These are phyloP conservation scores for Clarireedia hainanense DNA, from an alignment of 2,329 filamentous ascomycete genomes.

Conservation along the genomic window DNA sequence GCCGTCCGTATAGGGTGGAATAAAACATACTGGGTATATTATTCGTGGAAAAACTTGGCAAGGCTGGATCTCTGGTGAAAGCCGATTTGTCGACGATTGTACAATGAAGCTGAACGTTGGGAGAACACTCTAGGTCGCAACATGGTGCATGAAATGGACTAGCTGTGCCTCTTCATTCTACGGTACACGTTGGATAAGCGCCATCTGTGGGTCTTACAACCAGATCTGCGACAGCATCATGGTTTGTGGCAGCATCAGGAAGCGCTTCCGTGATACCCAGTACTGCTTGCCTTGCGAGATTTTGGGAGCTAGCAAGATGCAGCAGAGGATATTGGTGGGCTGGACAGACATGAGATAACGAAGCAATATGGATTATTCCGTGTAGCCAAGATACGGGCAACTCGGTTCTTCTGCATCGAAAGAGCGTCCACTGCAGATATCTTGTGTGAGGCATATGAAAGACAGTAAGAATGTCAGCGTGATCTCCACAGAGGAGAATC, in stretches of 20 bases:
- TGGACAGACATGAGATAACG: no score
- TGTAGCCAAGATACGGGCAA: no score
- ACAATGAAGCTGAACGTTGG: not conserved
- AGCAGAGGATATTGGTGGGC: no score
- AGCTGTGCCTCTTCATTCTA: not conserved
- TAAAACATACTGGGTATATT: not conserved
- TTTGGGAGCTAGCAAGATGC: no score
- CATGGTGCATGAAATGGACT: not conserved
- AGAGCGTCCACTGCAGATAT: no score
- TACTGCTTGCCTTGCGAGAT: no score
- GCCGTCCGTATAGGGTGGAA: not conserved
- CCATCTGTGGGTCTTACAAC: not conserved
- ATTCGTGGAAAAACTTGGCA: not conserved
- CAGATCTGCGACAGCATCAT: no score
- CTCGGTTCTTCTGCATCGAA: no score
- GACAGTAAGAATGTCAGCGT: no score
- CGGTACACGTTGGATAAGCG: not conserved
- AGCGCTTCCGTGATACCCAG: not conserved
- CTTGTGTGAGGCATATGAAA: no score
- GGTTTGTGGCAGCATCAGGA: not conserved
- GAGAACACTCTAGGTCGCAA: not conserved
- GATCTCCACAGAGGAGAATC: not conserved
- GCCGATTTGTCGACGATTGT: not conserved
- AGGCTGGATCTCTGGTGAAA: not conserved
- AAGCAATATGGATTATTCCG: no score